Evolutionary conservation across 1,284 basidiomycete genomes (phyloP).

Genomic region (Sporisorium graminicola): DNA sequence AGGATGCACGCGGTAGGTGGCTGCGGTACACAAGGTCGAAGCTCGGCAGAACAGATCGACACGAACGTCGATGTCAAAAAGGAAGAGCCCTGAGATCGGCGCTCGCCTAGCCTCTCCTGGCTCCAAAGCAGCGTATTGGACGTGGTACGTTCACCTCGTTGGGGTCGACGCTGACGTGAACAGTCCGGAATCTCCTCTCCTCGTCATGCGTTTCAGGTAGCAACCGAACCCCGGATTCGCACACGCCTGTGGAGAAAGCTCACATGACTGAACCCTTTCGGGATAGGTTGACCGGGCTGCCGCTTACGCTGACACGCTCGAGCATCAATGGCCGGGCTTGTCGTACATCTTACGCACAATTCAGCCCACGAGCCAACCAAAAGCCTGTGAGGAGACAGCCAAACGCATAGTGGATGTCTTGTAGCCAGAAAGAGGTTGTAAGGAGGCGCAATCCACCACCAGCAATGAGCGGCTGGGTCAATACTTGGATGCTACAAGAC

Average conservation of each 20-base stretch:
- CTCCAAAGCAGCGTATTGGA: neutral
- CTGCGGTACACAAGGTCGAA: neutral
- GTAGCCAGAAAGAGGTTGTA: too few species aligned
- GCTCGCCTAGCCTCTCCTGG: neutral
- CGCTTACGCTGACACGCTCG: slow-evolving; percentile 5
- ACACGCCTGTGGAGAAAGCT: neutral
- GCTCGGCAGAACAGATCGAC: slow-evolving; percentile 1
- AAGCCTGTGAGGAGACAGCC: neutral
- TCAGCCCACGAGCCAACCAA: too few species aligned
- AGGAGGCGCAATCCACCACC: too few species aligned
- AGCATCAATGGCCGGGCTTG: neutral
- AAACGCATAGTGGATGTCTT: too few species aligned
- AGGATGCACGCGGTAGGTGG: neutral
- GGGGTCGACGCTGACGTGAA: neutral
- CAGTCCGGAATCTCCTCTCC: neutral
- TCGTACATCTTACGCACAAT: neutral
- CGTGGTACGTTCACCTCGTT: neutral
- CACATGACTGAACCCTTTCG: neutral
- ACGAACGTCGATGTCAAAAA: neutral
- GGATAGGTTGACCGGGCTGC: neutral
- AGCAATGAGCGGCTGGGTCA: too few species aligned
- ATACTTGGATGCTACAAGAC: too few species aligned
- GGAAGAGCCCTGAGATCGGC: neutral
- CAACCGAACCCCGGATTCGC: slow-evolving; percentile 7
- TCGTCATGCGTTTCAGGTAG: neutral